These are phyloP conservation scores for Vitis hybrid DNA, from an alignment of 177 flowering plant genomes.

Conservation along the genomic window DNA sequence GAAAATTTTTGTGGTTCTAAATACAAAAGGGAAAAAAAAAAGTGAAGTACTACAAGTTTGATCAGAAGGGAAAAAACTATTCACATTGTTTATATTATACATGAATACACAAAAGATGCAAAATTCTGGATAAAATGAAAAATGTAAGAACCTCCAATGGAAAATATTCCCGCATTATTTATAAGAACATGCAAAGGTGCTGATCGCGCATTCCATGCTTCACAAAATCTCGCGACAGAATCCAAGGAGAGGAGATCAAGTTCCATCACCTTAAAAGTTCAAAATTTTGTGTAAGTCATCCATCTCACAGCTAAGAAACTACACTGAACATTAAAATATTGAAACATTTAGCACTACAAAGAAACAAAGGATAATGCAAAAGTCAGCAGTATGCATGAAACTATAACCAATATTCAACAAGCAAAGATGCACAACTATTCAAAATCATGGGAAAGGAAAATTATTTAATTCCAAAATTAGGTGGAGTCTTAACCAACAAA, in stretches of 20 bases:
- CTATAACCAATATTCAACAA: background rate
- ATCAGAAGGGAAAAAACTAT: no score
- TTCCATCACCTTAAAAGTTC: conserved; percentile 71
- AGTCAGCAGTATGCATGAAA: background rate
- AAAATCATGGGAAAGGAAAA: no score
- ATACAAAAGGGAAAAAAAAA: conserved; percentile 3
- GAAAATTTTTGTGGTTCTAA: conserved; percentile 87
- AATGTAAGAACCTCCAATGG: conserved; percentile 68
- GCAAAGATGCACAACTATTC: background rate
- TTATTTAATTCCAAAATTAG: no score
- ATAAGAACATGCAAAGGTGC: conserved; percentile 86
- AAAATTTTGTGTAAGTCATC: conserved; percentile 1
- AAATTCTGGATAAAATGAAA: background rate
- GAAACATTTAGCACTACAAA: background rate
- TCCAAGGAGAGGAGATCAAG: conserved; percentile 90
- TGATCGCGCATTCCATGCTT: conserved; percentile 80
- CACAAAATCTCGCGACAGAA: conserved; percentile 80
- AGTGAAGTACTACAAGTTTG: background rate
- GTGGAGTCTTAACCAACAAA: background rate
- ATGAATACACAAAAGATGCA: background rate
- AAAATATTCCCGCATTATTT: conserved; percentile 92
- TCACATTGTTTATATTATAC: no score
- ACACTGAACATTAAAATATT: background rate
- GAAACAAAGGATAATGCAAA: background rate
- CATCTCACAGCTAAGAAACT: background rate